Conservation (phyloP, 2,329 filamentous ascomycete species). For the Lachnellula occidentalis region DNA sequence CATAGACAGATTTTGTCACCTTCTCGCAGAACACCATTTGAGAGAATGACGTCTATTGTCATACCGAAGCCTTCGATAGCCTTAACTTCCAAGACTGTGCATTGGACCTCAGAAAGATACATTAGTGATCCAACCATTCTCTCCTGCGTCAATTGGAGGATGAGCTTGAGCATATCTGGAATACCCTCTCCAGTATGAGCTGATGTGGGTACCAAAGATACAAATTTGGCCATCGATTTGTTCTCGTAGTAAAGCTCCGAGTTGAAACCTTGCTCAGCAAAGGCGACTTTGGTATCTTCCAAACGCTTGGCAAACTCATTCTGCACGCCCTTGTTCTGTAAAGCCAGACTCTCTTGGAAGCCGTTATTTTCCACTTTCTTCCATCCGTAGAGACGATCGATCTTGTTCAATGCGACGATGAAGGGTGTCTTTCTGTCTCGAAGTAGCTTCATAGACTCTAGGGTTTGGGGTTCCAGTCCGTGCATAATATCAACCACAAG, state of each 20-base stretch:
- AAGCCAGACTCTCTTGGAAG: slow-evolving; percentile 83
- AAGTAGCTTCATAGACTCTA: slow-evolving; percentile 94
- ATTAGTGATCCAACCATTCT: slow-evolving; percentile 96
- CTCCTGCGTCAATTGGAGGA: slow-evolving; percentile 88
- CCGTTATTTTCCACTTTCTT: slow-evolving; percentile 98
- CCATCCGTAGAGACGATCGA: slow-evolving; percentile 98
- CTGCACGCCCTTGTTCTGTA: slow-evolving; percentile 90
- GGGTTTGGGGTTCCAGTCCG: slow-evolving; percentile 92
- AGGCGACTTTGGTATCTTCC: slow-evolving; percentile 85
- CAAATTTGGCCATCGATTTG: slow-evolving; percentile 89
- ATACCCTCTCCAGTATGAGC: slow-evolving; percentile 99
- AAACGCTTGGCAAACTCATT: slow-evolving; percentile 91
- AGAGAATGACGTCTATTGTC: slow-evolving; percentile 94
- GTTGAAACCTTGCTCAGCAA: slow-evolving; percentile 97
- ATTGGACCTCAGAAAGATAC: slow-evolving; percentile 97
- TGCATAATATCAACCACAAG: slow-evolving; percentile 99
- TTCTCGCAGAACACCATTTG: slow-evolving; percentile 90
- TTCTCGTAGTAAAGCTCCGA: slow-evolving; percentile 96
- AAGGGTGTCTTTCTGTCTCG: slow-evolving; percentile 94
- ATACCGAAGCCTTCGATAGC: slow-evolving; percentile 98
- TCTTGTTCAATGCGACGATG: slow-evolving; percentile 98
- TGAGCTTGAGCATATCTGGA: slow-evolving; percentile 95
- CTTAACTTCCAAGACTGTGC: slow-evolving; percentile 97
- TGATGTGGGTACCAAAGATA: slow-evolving; percentile 95
- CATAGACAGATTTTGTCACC: slow-evolving; percentile 93